A percentile compares a stretch with the other conserved stretches of the same genome.
Conservation (phyloP, 1,139 yeast species). For the Blastobotrys apis region DNA sequence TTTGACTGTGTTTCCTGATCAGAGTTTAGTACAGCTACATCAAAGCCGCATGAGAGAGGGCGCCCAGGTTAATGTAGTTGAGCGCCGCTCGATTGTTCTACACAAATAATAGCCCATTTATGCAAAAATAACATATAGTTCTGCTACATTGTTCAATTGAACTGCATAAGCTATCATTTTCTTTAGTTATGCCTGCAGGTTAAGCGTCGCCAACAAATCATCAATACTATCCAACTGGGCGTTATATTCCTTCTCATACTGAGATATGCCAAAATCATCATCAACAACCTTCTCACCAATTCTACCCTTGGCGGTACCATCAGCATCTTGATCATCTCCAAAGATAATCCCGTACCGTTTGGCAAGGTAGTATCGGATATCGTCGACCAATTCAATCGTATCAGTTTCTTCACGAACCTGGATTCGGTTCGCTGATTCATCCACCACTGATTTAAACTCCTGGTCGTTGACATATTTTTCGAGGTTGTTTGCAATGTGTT, state of each 20-base stretch:
- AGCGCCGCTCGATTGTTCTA: too few relatives aligned
- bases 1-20: too few relatives aligned
- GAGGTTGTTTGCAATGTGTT: conserved; percentile 51
- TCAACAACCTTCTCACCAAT: conserved; percentile 15
- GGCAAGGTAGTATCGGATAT: conserved; percentile 60
- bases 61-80: too few relatives aligned
- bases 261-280: conserved; percentile 17
- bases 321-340: conserved; percentile 18
- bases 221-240: conserved; percentile 44
- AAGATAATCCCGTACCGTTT: conserved; percentile 42
- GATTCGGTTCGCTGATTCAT: conserved; percentile 56
- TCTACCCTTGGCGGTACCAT: conserved; percentile 9
- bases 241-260: conserved; percentile 31
- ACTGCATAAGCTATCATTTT: too few relatives aligned
- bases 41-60: too few relatives aligned
- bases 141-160: too few relatives aligned
- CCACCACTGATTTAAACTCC: conserved; percentile 40
- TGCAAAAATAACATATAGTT: too few relatives aligned
- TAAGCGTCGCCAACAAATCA: conserved; percentile 40
- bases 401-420: conserved; percentile 64
- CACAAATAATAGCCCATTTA: too few relatives aligned
- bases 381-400: conserved; percentile 75
- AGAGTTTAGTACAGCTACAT: too few relatives aligned
- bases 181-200: conserved; percentile 19
- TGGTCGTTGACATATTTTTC: conserved; percentile 37